Conservation (phyloP, 2,329 filamentous ascomycete species). For the Hyphodiscus sp. region DNA sequence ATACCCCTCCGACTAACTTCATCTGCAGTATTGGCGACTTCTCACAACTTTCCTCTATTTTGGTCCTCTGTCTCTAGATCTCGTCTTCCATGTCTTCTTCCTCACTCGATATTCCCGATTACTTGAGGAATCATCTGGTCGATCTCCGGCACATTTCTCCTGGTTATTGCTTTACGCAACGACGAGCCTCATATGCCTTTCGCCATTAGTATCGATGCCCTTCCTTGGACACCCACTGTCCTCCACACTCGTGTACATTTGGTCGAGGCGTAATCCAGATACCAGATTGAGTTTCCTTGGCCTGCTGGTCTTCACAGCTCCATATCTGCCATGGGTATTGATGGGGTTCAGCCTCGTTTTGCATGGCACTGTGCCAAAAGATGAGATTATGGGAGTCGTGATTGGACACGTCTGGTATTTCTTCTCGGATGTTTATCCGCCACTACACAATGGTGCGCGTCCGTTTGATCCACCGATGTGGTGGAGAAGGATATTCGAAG, state of each 20-base stretch:
- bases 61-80: constrained; percentile 85
- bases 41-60: constrained; percentile 96
- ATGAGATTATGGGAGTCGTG: constrained; percentile 91
- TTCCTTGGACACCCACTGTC: constrained; percentile 93
- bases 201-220: constrained; percentile 82
- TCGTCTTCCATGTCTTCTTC: constrained; percentile 98
- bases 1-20: background rate
- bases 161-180: constrained; percentile 89
- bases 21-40: constrained; percentile 83
- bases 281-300: constrained; percentile 85
- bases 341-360: constrained; percentile 90
- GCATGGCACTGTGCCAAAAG: constrained; percentile 83
- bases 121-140: constrained; percentile 88
- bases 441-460: constrained; percentile 74
- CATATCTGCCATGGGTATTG: constrained; percentile 92
- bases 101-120: constrained; percentile 93
- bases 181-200: constrained; percentile 70
- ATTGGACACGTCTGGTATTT: constrained; percentile 98
- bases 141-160: constrained; percentile 86
- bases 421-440: constrained; percentile 93
- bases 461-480: constrained; percentile 84
- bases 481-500: constrained; percentile 82
- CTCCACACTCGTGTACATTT: constrained; percentile 94
- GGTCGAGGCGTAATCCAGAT: constrained; percentile 91
- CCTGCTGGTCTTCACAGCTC: constrained; percentile 83